phyloP scores from a whole-genome alignment of 169 alveolate species.

The Neospora caninum region DNA sequence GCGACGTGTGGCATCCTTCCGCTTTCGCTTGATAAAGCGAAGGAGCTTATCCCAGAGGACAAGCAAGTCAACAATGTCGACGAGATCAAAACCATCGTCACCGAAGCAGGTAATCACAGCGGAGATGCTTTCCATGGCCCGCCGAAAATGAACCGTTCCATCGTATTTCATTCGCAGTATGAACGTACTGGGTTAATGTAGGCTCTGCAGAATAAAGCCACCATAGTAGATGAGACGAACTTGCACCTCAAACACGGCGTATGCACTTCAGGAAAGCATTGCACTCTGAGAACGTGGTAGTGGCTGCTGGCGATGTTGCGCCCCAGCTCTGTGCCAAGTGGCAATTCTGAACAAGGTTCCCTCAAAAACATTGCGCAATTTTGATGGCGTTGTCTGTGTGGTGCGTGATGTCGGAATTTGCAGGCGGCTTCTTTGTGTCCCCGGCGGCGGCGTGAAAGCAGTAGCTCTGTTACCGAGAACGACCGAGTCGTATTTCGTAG shows the following conservation, averaged over 20 bases:
- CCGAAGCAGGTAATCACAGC: not conserved
- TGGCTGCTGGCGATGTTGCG: too few relatives aligned
- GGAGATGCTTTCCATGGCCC: not conserved
- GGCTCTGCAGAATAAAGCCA: too few relatives aligned
- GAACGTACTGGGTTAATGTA: too few relatives aligned
- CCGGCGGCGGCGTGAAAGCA: not conserved
- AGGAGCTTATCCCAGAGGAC: not conserved
- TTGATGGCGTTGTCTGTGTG: not conserved
- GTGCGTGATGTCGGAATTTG: not conserved
- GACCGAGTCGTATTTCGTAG: too few relatives aligned
- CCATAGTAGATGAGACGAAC: too few relatives aligned
- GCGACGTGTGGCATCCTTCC: slow-evolving; percentile 19
- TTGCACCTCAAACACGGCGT: too few relatives aligned
- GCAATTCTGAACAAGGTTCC: too few relatives aligned
- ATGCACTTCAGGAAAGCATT: too few relatives aligned
- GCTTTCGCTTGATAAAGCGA: slow-evolving; percentile 13
- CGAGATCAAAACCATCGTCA: not conserved
- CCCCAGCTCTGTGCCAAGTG: too few relatives aligned
- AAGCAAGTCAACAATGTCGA: not conserved
- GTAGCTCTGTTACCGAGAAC: too few relatives aligned
- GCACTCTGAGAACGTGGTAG: too few relatives aligned
- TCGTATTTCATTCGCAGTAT: not conserved
- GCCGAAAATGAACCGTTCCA: not conserved
- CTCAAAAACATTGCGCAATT: too few relatives aligned
- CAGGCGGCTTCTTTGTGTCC: not conserved